A percentile compares a stretch with the other conserved stretches of the same genome.
These are phyloP conservation scores for Lomentospora prolificans DNA, from an alignment of 2,329 filamentous ascomycete species.

Conservation along the genomic window DNA sequence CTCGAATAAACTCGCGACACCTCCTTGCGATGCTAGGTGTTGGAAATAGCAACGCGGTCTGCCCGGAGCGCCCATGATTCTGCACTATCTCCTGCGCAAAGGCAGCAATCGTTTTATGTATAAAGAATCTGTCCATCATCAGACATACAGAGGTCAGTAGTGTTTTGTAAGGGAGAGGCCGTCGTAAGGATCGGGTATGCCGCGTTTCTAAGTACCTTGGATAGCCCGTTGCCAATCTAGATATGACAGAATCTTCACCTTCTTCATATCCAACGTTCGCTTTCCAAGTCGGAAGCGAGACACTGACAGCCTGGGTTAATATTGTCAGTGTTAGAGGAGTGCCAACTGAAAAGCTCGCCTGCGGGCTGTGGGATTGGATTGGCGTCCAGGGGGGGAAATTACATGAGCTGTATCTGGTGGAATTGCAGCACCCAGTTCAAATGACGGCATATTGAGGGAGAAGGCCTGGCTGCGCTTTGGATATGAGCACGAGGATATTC, in stretches of 20 bases:
- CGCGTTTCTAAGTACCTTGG: constrained; percentile 49
- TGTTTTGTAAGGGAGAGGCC: no score
- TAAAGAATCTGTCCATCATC: constrained; percentile 69
- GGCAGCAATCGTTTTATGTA: constrained; percentile 71
- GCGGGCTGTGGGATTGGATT: background rate
- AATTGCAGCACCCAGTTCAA: constrained; percentile 59
- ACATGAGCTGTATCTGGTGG: constrained; percentile 72
- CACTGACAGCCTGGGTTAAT: constrained; percentile 69
- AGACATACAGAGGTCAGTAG: no score
- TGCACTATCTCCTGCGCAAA: constrained; percentile 60
- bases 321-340: background rate
- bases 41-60: constrained; percentile 76
- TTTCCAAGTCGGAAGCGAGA: constrained; percentile 88
- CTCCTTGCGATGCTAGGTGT: constrained; percentile 58
- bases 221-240: constrained; percentile 81
- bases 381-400: constrained; percentile 27
- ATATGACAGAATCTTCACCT: constrained; percentile 76
- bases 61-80: constrained; percentile 49
- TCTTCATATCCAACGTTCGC: constrained; percentile 92
- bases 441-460: constrained; percentile 12
- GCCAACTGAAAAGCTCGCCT: no score
- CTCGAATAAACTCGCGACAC: constrained; percentile 63
- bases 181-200: background rate
- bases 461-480: no score
- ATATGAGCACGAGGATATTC: no score